Evolutionary conservation across 2,329 filamentous ascomycete species (phyloP).

Genomic region (Pseudogymnoascus sp.): DNA sequence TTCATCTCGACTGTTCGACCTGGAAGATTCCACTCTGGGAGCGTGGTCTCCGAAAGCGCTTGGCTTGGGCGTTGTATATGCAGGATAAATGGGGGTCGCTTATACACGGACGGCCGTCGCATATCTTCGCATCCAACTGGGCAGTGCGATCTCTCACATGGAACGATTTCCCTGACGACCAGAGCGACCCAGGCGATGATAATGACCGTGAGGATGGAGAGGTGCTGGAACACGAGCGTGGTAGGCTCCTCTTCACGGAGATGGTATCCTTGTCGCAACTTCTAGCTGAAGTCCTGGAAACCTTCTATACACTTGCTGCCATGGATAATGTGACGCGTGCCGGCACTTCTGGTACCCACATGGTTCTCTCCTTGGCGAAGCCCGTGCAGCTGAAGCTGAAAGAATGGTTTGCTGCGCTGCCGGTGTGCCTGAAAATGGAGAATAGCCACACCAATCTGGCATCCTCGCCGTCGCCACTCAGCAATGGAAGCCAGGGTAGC

Average conservation of each 20-base stretch:
- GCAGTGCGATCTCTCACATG: conserved; percentile 59
- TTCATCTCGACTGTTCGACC: conserved; percentile 77
- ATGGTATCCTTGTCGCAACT: conserved; percentile 71
- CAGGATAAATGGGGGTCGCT: conserved; percentile 90
- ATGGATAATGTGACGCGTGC: conserved; percentile 61
- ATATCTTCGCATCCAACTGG: conserved; percentile 65
- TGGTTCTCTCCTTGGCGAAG: conserved; percentile 69
- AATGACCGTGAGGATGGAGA: conserved; percentile 43
- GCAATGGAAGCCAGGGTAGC: conserved; percentile 12
- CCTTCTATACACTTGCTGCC: conserved; percentile 74
- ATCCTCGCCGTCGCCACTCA: conserved; percentile 35
- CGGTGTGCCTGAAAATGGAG: conserved; percentile 59
- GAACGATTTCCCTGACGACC: conserved; percentile 67
- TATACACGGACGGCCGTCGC: conserved; percentile 77
- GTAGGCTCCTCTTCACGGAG: conserved; percentile 63
- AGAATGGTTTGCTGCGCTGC: conserved; percentile 69
- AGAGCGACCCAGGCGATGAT: conserved; percentile 53
- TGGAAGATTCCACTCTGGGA: conserved; percentile 91
- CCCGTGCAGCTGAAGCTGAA: conserved; percentile 76
- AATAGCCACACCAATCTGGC: conserved; percentile 28
- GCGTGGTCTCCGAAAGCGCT: conserved; percentile 71
- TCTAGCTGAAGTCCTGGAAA: conserved; percentile 72
- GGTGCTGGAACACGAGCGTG: conserved; percentile 55
- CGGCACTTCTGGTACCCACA: conserved; percentile 61
- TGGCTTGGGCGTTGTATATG: conserved; percentile 90